phyloP scores from a whole-genome alignment of 495 filamentous ascomycete genomes.

The Trichoderma orchidacearum region DNA sequence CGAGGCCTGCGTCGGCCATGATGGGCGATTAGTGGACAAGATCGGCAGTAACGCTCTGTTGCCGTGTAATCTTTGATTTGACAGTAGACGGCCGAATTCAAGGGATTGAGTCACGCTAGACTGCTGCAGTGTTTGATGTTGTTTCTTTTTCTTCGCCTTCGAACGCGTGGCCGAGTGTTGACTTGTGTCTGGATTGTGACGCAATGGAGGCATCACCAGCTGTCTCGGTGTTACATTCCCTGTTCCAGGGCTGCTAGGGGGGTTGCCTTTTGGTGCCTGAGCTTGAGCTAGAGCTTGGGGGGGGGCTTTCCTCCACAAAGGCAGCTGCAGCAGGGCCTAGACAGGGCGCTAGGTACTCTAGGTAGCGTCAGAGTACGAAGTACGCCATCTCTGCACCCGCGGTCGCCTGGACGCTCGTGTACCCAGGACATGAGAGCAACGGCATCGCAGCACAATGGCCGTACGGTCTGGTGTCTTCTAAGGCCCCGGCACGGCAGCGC shows the following conservation, averaged over 20 bases:
- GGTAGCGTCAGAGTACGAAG: no score
- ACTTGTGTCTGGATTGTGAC: neutral
- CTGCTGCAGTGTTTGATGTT: neutral
- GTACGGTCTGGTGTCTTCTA: no score
- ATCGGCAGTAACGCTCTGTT: neutral
- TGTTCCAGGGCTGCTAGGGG: neutral
- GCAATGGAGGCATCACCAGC: conserved; percentile 1
- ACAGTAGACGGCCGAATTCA: neutral
- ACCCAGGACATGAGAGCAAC: no score
- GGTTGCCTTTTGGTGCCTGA: neutral
- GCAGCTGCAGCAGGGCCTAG: neutral
- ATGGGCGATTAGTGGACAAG: conserved; percentile 9
- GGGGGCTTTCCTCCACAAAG: neutral
- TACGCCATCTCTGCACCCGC: no score
- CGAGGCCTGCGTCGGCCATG: conserved; percentile 47
- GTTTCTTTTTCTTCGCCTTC: no score
- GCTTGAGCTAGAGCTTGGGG: no score
- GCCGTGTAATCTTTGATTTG: neutral
- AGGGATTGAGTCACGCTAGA: neutral
- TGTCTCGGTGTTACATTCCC: neutral
- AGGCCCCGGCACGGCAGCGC: neutral
- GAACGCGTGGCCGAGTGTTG: neutral
- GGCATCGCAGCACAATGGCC: no score
- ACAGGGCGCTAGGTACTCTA: no score
- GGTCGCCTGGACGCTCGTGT: no score